Percentiles rank a stretch among this genome's conserved stretches.
Evolutionary conservation across 352 stramenopile genomes (phyloP).

Genomic region (Elongisporangium anandrum): DNA sequence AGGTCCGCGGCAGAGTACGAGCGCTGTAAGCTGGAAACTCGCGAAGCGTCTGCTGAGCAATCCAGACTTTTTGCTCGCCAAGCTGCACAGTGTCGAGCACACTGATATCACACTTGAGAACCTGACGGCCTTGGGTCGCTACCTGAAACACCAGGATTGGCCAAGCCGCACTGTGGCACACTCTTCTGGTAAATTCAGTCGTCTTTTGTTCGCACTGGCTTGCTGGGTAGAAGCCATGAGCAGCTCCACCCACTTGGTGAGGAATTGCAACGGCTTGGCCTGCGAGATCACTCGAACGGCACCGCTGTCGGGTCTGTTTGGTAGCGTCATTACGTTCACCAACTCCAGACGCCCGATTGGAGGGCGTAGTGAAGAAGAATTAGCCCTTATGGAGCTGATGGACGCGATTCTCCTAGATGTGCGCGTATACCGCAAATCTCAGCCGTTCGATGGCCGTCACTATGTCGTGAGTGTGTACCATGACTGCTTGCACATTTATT

Average conservation of each 20-base stretch:
- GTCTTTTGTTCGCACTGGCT: constrained; percentile 42
- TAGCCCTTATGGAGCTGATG: constrained; percentile 43
- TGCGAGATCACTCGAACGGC: constrained; percentile 41
- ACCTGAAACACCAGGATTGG: constrained; percentile 52
- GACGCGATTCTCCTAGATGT: constrained; percentile 60
- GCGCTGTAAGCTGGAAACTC: constrained; percentile 67
- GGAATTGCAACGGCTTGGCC: constrained; percentile 37
- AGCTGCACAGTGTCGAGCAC: constrained; percentile 38
- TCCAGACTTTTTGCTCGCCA: constrained; percentile 38
- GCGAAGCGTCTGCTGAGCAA: constrained; percentile 45
- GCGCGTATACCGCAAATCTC: constrained; percentile 52
- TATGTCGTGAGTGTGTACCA: constrained; percentile 70
- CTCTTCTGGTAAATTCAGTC: constrained; percentile 15
- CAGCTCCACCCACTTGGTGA: constrained; percentile 28
- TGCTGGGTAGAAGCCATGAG: constrained; percentile 44
- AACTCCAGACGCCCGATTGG: constrained; percentile 18
- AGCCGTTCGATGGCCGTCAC: constrained; percentile 31
- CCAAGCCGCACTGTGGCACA: constrained; percentile 25
- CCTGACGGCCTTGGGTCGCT: constrained; percentile 43
- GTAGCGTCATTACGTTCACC: constrained; percentile 48
- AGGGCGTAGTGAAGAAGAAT: constrained; percentile 16
- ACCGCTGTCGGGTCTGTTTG: constrained; percentile 59
- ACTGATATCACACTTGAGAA: constrained; percentile 47
- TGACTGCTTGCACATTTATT: constrained; percentile 64
- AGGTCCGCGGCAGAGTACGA: constrained; percentile 34